Evolutionary conservation across 2,329 filamentous ascomycete genomes (phyloP), one percentile per base, ranked within the genome.

Genomic region (Fusarium tricinctum): DNA sequence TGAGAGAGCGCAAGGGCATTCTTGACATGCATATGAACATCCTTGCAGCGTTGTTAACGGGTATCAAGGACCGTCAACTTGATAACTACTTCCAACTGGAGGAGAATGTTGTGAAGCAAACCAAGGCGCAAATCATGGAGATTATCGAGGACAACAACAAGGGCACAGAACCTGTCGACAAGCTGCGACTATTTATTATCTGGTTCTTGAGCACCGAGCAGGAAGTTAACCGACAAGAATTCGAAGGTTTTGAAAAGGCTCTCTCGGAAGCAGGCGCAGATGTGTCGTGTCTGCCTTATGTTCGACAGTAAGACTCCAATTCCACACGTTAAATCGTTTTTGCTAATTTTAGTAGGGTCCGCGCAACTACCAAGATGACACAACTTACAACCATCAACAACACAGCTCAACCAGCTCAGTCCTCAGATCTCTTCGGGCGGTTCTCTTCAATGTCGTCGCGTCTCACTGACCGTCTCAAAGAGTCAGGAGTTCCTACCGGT

Each of bases 21-120:
- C 86, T 99, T 7, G 96, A 97, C 77, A 98, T 97, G 92, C 96
- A 99, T 78, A 99, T 99, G 96, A 97, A 97, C 77, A 97, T 98
- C 61, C 85, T 97, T 5, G 95, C 94, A 2, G 92, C 93, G 1
- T 78, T 90, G 5, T 76, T 90, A 40, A 85, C 82, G 1, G 94
- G 94, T 2, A 97, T 98, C 79, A 97, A 98, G 77, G 93, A 97
- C 72, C 90, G 96, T 17, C 94, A 98, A 78, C 84, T 99, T 8
- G 96, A 99, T 77, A 96, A 96, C 77, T 99, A 92, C 80, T 99
- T 97, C 82, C 93, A 98, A 77, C 83, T 97, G 8, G 97, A 99
- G 78, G 95, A 98, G 78, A 93, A 91, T 70, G 91, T 97, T 66
- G 91, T 91, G 78, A 97, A 97, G 81, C 93, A 97, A 78, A 93